Base-by-base conservation (phyloP, 495 filamentous ascomycete genomes). In the Umbilicaria muhlenbergii region DNA sequence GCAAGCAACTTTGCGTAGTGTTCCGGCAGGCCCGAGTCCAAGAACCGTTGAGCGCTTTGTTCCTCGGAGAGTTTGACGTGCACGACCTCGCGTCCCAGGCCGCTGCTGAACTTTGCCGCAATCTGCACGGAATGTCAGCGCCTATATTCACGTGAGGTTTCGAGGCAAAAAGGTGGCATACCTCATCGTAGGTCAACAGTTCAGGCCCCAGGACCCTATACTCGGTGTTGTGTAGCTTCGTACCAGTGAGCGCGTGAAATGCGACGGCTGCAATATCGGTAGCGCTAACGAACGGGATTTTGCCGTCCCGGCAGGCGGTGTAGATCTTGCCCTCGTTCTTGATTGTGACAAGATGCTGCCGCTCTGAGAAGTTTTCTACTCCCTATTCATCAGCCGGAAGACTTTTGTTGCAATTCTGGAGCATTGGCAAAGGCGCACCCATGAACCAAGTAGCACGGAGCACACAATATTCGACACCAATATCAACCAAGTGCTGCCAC, bases 201-300 rank as follows among this genome's bases (percentile, higher is more conserved):
- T 72, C 67, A 1, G 66, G 55, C 5, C 70, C 70, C 4, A 73
- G 45, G 13, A 73, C 45, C 13, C 62, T 6, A 43, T 61, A 60
- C 36, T 70, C 69, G 0, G 58, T 62, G 42, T 71, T 70, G 14
- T 60, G 58, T 11, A 64, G 43, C n/a, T 57, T 49, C 36, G 48
- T 31, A 14, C 57, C 54, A 7, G 63, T 71, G 37, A 73, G 48
- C 3, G 59, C 58, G 31, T 58, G 48, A 34, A 64, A 59, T 19
- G 63, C 69, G 2, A 70, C 64, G 16, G 60, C 57, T 1, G 68
- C 67, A 39, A 74, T 69, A 42, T 72, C 69, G 13, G 63, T 50
- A 5, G 60, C 60, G 15, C 61, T 61, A n/a, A 72, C 51, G 52
- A 65, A 72, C 0, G 65, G 61, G 36, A 73, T 54, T 45, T 60